Evolutionary conservation across 257 asterid species (phyloP), one percentile per base, ranked within the genome.

Genomic region (Lycium ferocissimum): DNA sequence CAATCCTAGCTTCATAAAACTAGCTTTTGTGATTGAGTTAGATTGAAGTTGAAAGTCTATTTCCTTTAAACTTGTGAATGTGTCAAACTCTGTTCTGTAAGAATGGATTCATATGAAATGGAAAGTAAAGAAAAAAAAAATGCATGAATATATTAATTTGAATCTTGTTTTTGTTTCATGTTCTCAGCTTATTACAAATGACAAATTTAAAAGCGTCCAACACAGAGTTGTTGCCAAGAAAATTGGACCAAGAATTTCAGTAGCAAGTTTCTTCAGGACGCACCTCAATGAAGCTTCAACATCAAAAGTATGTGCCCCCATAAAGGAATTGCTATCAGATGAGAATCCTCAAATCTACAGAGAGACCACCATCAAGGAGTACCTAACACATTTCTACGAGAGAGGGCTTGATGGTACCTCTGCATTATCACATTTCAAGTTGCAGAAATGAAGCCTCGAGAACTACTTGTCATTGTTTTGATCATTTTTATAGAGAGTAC

Each of bases 241-340:
- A 38, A 49, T 37, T 0, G 94, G 94, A 6, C 92, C 95, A 53
- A 90, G 94, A 80, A 86, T 91, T 10, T 92, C 93, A 0, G 85
- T 91, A 54, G 92, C 94, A 1, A 84, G 93, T 84, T 92, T 89
- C 51, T 87, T 92, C 63, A 79, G 85, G 82, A 85, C 67, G 57
- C 87, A 59, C 45, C 37, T 10, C 85, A 83, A 53, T 53, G 58
- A 53, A 53, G 58, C 58, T 59, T 87, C 66, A 15, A 83, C 79
- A 43, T 22, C 76, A 49, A 54, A 62, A 83, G 37, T 85, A 57
- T 91, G 89, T 63, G 90, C 91, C 15, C 94, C 96, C 11, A 89
- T 91, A 45, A 80, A 88, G 56, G 92, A 93, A 83, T 85, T 93
- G 53, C 40, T 90, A 51, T 87, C 95, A 3, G 87, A 92, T 82